phyloP scores from a whole-genome alignment of 139 green algal species.

The Chlorella sp. region DNA sequence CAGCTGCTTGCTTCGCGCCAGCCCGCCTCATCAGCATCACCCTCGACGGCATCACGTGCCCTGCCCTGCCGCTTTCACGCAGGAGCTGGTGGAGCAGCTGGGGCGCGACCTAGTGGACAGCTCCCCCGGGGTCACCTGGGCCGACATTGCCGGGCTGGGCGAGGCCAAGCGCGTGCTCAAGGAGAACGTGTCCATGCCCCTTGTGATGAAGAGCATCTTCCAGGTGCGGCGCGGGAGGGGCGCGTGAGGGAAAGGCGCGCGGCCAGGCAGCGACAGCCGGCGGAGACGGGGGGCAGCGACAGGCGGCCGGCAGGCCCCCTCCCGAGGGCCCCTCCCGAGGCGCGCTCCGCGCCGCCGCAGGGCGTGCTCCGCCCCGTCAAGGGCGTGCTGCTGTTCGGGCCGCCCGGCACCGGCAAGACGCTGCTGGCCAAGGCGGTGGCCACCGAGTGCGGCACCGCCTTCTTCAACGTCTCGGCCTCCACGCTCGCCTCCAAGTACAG shows the following conservation, averaged over 20 bases:
- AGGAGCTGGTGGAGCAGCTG: slow-evolving; percentile 74
- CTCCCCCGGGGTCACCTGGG: slow-evolving; percentile 68
- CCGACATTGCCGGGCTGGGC: slow-evolving; percentile 71
- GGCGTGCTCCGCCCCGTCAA: slow-evolving; percentile 38
- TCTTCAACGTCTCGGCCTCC: slow-evolving; percentile 93
- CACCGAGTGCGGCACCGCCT: slow-evolving; percentile 87
- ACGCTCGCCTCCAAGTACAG: slow-evolving; percentile 94
- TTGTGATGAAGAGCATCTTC: slow-evolving; percentile 92
- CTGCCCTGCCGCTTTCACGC: too few species aligned
- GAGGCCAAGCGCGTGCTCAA: slow-evolving; percentile 89
- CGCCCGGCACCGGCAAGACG: slow-evolving; percentile 90
- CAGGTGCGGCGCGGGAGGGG: too few species aligned
- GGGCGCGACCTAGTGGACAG: slow-evolving; percentile 81
- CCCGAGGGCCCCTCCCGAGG: not conserved
- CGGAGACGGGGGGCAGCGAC: not conserved
- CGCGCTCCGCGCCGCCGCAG: not conserved
- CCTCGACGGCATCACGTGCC: too few species aligned
- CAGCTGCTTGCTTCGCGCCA: too few species aligned
- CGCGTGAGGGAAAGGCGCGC: too few species aligned
- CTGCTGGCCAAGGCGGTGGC: slow-evolving; percentile 93
- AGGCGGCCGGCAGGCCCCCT: not conserved
- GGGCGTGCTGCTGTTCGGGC: slow-evolving; percentile 95
- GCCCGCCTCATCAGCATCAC: too few species aligned
- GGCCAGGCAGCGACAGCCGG: not conserved
- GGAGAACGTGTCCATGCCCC: slow-evolving; percentile 87